These are phyloP conservation scores for Salix brachista DNA, from an alignment of 345 rosid species.

Conservation along the genomic window DNA sequence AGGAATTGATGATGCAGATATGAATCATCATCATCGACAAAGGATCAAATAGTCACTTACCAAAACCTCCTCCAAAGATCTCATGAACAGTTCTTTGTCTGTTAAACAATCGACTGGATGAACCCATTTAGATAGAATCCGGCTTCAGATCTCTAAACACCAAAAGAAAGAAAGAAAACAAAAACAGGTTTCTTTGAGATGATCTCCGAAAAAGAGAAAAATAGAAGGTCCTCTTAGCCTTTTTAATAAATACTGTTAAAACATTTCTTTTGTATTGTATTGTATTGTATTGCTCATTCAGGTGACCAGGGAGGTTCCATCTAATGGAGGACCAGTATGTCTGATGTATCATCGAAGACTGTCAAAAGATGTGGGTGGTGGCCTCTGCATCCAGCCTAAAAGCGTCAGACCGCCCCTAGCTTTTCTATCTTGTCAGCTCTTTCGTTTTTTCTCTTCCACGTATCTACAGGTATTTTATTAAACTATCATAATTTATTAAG, in stretches of 20 bases:
- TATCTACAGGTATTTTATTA: too few species aligned
- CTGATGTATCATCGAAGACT: background rate
- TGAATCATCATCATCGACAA: background rate
- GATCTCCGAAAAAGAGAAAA: conserved; percentile 14
- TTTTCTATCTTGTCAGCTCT: conserved; percentile 6
- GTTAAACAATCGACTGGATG: conserved; percentile 52
- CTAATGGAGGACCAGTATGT: background rate
- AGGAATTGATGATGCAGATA: background rate
- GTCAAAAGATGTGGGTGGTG: conserved; percentile 21
- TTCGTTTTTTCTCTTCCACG: background rate
- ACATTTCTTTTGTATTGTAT: too few species aligned
- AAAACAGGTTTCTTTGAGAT: background rate
- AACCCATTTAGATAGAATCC: conserved; percentile 45
- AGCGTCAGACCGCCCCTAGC: conserved; percentile 36
- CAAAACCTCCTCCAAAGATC: conserved; percentile 76
- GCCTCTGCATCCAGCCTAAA: conserved; percentile 57
- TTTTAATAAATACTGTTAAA: conserved; percentile 1
- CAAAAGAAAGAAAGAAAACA: background rate
- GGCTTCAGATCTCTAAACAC: conserved; percentile 46
- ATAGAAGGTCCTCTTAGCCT: background rate
- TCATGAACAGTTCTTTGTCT: conserved; percentile 68
- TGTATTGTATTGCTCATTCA: background rate
- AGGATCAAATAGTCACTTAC: conserved; percentile 32
- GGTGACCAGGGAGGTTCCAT: conserved; percentile 5
- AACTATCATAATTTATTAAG: too few species aligned